Percentiles rank a stretch among this genome's conserved stretches.
Evolutionary conservation across 2,329 filamentous ascomycete species (phyloP).

Genomic region (Tolypocladium endophyticum): DNA sequence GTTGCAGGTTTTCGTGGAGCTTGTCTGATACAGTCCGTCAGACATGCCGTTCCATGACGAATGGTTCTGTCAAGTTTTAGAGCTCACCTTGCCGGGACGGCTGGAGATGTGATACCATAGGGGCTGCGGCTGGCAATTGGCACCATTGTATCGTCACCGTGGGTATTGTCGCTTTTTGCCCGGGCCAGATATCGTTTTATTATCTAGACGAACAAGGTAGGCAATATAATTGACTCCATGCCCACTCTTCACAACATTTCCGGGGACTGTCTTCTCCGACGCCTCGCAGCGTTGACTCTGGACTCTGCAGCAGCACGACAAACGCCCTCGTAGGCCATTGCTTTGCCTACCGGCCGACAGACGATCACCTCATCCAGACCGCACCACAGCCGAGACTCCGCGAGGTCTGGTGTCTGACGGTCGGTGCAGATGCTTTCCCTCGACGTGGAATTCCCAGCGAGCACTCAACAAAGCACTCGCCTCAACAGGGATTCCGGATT

Average conservation of each 20-base stretch:
- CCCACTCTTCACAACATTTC: background rate
- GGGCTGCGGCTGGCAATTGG: background rate
- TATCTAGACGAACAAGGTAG: background rate
- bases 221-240: no score
- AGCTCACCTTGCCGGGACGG: background rate
- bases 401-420: background rate
- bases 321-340: background rate
- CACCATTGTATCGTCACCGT: background rate
- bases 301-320: background rate
- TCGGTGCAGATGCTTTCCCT: background rate
- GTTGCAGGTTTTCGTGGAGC: slow-evolving; percentile 12
- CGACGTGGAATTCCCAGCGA: background rate
- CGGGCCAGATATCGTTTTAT: background rate
- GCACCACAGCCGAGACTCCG: background rate
- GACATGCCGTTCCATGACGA: slow-evolving; percentile 1
- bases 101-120: background rate
- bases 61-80: no score
- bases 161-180: background rate
- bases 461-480: background rate
- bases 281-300: background rate
- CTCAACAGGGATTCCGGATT: background rate
- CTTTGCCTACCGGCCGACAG: background rate
- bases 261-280: background rate
- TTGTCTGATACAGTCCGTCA: slow-evolving; percentile 17
- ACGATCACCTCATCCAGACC: no score